These are phyloP conservation scores for Backusella morwellensis DNA, from an alignment of 192 early-diverging fungal genomes.

Conservation along the genomic window DNA sequence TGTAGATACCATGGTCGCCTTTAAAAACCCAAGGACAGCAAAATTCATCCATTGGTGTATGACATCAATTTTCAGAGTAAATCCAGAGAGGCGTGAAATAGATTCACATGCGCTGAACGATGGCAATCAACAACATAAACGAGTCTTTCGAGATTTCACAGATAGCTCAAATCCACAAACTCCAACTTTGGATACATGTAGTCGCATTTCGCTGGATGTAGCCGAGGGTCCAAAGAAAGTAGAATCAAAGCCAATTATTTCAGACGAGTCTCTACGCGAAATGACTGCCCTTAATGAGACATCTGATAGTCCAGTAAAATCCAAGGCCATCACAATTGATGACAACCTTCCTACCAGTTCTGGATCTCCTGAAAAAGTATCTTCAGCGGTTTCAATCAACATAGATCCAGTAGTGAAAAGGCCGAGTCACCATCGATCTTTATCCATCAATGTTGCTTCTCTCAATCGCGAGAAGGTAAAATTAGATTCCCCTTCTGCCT, in stretches of 20 bases:
- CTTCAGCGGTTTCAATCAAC: neutral
- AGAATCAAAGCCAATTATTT: neutral
- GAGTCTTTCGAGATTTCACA: neutral
- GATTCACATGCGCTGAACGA: neutral
- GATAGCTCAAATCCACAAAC: neutral
- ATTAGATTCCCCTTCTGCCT: neutral
- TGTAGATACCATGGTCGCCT: neutral
- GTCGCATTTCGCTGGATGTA: neutral
- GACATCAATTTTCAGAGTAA: neutral
- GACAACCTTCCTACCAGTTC: neutral
- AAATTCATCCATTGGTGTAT: neutral
- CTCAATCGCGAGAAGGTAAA: neutral
- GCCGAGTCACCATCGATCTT: neutral
- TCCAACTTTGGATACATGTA: neutral
- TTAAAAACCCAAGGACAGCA: neutral
- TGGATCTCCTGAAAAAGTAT: neutral
- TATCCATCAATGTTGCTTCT: conserved; percentile 1
- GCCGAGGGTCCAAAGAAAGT: neutral
- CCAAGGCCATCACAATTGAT: neutral
- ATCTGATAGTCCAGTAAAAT: neutral
- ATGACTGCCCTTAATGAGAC: neutral
- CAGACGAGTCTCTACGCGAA: neutral
- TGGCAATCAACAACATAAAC: neutral
- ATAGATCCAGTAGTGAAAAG: neutral
- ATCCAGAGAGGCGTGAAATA: neutral